Evolutionary conservation across 305 asterid species (phyloP), one percentile per base, ranked within the genome.

Genomic region (Solanum hybrid): DNA sequence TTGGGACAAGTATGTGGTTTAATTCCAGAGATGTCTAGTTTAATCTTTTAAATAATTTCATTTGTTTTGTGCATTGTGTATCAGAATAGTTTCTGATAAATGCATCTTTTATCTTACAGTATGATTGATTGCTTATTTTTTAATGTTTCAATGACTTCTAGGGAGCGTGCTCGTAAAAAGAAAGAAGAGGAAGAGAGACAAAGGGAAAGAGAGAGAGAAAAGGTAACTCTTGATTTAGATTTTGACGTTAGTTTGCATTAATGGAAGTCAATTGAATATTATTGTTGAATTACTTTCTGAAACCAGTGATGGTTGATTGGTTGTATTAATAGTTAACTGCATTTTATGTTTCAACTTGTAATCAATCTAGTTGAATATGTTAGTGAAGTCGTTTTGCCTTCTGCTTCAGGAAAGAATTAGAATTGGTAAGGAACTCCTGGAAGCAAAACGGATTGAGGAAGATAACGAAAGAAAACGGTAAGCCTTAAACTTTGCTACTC

Each of bases 401-500:
- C 85, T 60, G 88, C 91, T 92, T 89, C 97, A 97, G 99, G 99
- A 97, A 93, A 94, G 99, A 94, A 92, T 97, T 89, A 96, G 98
- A 87, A 86, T 92, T 37, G 99, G 99, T 56, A 96, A 92, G 92
- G 99, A 96, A 89, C 93, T 98, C 85, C 98, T 96, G 88, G 99
- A 96, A 94, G 99, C 99, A 71, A 97, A 98, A 94, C 95, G 98
- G 79, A 95, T 95, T 14, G 99, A 98, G 94, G 98, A 98, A 92
- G 99, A 95, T 10, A 98, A 98, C 93, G 99, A 98, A 94, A 94
- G 98, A 95, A 98, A 98, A 93, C 98, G 99, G 99, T 96, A 36
- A 36, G 98, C 37, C 82, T 86, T 81, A 29, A 85, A 34, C 88
- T 88, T 34, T 51, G 12, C 29, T 86, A 86, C 87, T 29, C 91